These are phyloP conservation scores for Cucumis variabilis DNA, from an alignment of 331 rosid genomes.

Conservation along the genomic window DNA sequence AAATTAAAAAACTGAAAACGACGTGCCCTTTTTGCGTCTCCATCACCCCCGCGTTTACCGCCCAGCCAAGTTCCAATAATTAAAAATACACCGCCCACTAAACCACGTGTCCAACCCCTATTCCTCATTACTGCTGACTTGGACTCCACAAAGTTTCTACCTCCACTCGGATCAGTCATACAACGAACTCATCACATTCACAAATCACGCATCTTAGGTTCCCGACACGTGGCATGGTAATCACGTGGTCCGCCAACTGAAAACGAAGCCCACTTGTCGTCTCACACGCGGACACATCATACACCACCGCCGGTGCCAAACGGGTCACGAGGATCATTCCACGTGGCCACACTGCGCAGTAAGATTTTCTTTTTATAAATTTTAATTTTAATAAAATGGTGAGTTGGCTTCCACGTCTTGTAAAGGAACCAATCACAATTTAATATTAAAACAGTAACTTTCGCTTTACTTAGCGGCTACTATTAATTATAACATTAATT, in stretches of 20 bases:
- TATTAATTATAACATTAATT: background rate
- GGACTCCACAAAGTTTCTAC: background rate
- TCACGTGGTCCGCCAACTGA: slow-evolving; percentile 45
- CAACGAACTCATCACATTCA: slow-evolving; percentile 34
- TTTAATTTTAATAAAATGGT: too few relatives aligned
- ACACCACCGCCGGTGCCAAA: slow-evolving; percentile 45
- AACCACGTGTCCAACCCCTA: slow-evolving; percentile 34
- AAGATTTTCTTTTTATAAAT: too few relatives aligned
- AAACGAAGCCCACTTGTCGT: slow-evolving; percentile 39
- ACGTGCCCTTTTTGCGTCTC: slow-evolving; percentile 32
- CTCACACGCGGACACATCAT: slow-evolving; percentile 36
- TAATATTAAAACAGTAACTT: background rate
- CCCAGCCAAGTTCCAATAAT: background rate
- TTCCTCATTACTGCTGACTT: background rate
- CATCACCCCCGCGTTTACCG: slow-evolving; percentile 48
- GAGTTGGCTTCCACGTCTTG: slow-evolving; percentile 49
- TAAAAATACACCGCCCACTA: background rate
- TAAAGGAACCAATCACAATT: background rate
- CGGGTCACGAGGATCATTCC: slow-evolving; percentile 20
- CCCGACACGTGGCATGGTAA: slow-evolving; percentile 44
- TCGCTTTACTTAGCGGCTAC: background rate
- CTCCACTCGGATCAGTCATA: slow-evolving; percentile 28
- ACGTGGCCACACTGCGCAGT: slow-evolving; percentile 30
- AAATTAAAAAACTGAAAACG: background rate
- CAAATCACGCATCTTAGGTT: slow-evolving; percentile 40